Conservation (phyloP, 2,329 filamentous ascomycete species). For the Aspergillus ruber region DNA sequence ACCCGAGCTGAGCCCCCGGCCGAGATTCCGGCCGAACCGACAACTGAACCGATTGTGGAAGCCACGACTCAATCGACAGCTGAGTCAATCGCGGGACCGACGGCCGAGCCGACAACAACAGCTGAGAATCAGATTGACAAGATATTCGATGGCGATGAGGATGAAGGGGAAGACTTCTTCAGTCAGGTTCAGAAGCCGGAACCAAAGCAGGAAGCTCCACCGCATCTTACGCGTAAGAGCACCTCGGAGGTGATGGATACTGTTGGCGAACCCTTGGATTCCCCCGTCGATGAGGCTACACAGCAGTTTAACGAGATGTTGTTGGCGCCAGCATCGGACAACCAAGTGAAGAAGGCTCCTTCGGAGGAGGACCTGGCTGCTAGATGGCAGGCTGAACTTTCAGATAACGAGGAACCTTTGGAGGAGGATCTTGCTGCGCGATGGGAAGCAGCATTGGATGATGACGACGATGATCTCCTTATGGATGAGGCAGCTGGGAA, state of each 20-base stretch:
- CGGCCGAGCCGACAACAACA: slow-evolving; percentile 19
- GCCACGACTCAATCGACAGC: slow-evolving; percentile 13
- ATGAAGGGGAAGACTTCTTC: slow-evolving; percentile 35
- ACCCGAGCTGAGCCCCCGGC: slow-evolving; percentile 16
- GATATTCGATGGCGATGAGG: slow-evolving; percentile 33
- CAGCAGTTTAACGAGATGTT: slow-evolving; percentile 19
- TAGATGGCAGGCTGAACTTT: slow-evolving; percentile 74
- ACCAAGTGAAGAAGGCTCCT: slow-evolving; percentile 13
- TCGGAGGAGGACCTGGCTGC: slow-evolving; percentile 62
- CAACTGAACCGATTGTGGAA: slow-evolving; percentile 17
- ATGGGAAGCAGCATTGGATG: slow-evolving; percentile 47
- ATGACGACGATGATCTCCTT: slow-evolving; percentile 77
- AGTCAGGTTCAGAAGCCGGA: slow-evolving; percentile 16
- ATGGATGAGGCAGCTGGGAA: slow-evolving; percentile 53
- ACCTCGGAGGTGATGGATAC: slow-evolving; percentile 60
- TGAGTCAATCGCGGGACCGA: slow-evolving; percentile 16
- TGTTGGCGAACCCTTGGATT: slow-evolving; percentile 33
- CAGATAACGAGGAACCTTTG: slow-evolving; percentile 43
- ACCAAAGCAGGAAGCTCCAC: slow-evolving; percentile 7
- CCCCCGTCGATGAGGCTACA: slow-evolving; percentile 20
- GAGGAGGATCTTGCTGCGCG: slow-evolving; percentile 67
- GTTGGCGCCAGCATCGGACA: slow-evolving; percentile 15
- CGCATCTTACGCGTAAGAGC: slow-evolving; percentile 58
- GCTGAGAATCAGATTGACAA: slow-evolving; percentile 19
- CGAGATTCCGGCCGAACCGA: slow-evolving; percentile 13